Evolutionary conservation across 2,329 filamentous ascomycete species (phyloP), one percentile per base, ranked within the genome.

Genomic region (Aspergillus niger): DNA sequence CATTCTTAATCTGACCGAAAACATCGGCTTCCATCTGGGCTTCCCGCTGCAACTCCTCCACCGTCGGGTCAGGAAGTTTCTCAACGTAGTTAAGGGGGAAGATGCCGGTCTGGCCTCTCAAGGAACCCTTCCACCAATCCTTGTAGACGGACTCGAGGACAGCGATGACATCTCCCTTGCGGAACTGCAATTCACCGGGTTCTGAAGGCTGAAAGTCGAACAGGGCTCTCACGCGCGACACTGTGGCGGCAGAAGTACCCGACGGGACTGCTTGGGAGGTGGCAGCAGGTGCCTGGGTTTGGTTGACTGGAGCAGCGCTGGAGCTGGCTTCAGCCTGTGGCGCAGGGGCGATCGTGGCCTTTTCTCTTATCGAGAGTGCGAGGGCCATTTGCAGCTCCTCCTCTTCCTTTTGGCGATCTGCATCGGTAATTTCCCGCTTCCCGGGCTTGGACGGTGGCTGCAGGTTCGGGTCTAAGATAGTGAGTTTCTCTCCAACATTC

Each of bases 21-120:
- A 91, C 89, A 65, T 91, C 89, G 0, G 84, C 83, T 78, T 99
- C 95, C 89, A 97, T 98, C 74, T 97, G 91, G 2, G 95, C 94
- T 80, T 99, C 95, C 59, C 91, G 87, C 77, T 97, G 92, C 67
- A 99, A 78, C 82, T 99, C 95, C 68, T 98, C 94, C 17, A 89
- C 89, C 0, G 95, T 98, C 5, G 95, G 95, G 72, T 99, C 95
- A 58, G 93, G 88, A 65, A 99, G 82, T 78, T 99, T 99, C 80
- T 99, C 95, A 15, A 99, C 95, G 72, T 99, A 99, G 80, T 99
- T 99, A 66, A 99, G 85, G 6, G 95, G 95, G 77, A 99, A 99
- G 66, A 99, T 99, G 69, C 95, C 95, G 6, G 92, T 97, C 77
- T 97, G 92, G 20, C 95, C 95, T 73, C 93, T 88, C 61, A 99